phyloP scores from a whole-genome alignment of 495 filamentous ascomycete species.

The Evansstolkia leycettana region DNA sequence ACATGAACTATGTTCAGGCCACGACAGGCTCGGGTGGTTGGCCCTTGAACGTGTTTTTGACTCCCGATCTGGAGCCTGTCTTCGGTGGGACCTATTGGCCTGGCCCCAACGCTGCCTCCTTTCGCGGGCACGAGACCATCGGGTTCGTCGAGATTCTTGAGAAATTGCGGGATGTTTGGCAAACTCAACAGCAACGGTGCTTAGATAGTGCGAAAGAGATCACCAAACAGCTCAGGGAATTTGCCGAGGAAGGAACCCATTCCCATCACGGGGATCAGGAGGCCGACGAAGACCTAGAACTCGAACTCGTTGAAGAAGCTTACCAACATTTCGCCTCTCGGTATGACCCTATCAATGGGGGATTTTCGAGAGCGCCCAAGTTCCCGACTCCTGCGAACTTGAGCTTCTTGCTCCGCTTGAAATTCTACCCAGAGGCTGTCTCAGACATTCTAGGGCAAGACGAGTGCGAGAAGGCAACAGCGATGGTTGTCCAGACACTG shows the following conservation, averaged over 20 bases:
- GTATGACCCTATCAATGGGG: conserved; percentile 68
- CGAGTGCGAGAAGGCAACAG: conserved; percentile 60
- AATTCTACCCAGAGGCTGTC: conserved; percentile 58
- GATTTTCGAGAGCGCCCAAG: conserved; percentile 68
- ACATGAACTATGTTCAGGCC: conserved; percentile 96
- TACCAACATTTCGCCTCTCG: conserved; percentile 65
- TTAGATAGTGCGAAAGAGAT: conserved; percentile 73
- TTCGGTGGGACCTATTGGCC: conserved; percentile 98
- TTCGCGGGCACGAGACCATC: conserved; percentile 40
- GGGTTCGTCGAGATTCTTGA: conserved; percentile 72
- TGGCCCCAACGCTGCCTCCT: conserved; percentile 48
- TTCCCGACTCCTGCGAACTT: conserved; percentile 86
- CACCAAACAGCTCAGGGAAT: conserved; percentile 65
- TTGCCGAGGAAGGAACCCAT: conserved; percentile 76
- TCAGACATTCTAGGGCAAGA: conserved; percentile 73
- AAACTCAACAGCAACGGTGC: conserved; percentile 69
- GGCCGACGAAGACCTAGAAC: conserved; percentile 59
- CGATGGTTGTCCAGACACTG: conserved; percentile 76
- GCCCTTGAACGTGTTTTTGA: conserved; percentile 94
- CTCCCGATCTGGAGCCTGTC: conserved; percentile 82
- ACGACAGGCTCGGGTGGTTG: conserved; percentile 88
- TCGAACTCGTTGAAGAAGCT: conserved; percentile 87
- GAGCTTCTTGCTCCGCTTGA: conserved; percentile 66
- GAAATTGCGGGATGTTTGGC: conserved; percentile 74
- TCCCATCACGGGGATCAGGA: conserved; percentile 38